These are phyloP conservation scores for Chenopodium album DNA, from an alignment of 148 eudicot species.

Conservation along the genomic window DNA sequence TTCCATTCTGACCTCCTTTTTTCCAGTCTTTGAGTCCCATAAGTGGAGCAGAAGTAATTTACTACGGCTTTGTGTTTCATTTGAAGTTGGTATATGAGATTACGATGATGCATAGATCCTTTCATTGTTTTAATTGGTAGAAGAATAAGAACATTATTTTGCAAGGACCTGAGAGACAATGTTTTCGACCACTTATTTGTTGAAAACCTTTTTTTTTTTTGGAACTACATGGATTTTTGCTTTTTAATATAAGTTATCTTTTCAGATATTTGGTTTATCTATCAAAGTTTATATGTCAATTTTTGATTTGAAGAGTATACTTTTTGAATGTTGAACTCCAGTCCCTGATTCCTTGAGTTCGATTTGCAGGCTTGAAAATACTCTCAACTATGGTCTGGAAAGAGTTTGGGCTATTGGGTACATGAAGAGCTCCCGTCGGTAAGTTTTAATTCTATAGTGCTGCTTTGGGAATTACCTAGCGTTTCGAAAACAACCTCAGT, in stretches of 20 bases:
- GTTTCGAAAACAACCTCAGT: not conserved
- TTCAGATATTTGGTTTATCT: not conserved
- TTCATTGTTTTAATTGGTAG: not conserved
- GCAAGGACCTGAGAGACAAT: not conserved
- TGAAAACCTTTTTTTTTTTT: not conserved
- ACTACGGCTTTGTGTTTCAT: not conserved
- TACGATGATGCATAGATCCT: not conserved
- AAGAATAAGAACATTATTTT: not conserved
- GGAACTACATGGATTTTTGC: not conserved
- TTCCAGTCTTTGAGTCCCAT: not conserved
- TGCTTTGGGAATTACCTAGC: not conserved
- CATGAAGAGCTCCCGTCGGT: conserved; percentile 85
- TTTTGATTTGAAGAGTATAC: not conserved
- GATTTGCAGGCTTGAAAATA: conserved; percentile 80
- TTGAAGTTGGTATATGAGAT: conserved; percentile 8
- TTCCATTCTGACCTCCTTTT: not conserved
- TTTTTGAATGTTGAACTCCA: conserved; percentile 7
- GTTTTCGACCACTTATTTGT: no score
- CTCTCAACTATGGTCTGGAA: conserved; percentile 84
- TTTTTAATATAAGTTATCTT: not conserved
- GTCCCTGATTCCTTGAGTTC: conserved; percentile 9
- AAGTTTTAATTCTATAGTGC: conserved; percentile 25
- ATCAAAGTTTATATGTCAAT: not conserved
- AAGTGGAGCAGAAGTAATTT: not conserved
- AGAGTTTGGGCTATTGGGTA: conserved; percentile 93